Base-by-base conservation (phyloP, 1,284 basidiomycete species). In the Ceratobasidium theobromae region DNA sequence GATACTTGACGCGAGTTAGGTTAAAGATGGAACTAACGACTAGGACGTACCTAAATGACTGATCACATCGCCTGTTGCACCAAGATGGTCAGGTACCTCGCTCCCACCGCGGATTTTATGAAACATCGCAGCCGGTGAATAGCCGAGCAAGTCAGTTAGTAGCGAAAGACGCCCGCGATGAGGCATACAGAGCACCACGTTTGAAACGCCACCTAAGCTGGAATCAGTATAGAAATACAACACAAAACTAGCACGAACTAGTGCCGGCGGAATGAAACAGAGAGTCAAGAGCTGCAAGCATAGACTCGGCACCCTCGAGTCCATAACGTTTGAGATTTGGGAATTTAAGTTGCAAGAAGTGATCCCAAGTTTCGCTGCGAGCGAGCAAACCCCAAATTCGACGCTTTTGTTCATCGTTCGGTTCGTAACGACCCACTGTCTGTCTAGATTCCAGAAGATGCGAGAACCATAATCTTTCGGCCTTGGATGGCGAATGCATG, bases 271-370 rank as follows among this genome's bases (percentile, higher is more conserved):
- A 79, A 0, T 81, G 79, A 70, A 95, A 91, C 11, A 95, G 75
- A 0, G 84, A 80, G 71, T 93, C 90, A 1, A 95, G 79, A 0
- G 91, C 91, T 0, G 91, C 88, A 18, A 95, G 77, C 92, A 95
- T 94, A 4, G 89, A 91, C 78, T 95, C 93, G 0, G 89, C 93
- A 1, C 93, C 93, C 76, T 95, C 93, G 28, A 93, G 79, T 0
- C 90, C 69, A 33, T 70, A 70, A 5, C 69, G 69, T 49, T 70
- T 70, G 12, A 70, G 51, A 74, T 88, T 91, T 0, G 91, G 90
- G 73, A 93, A 93, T 75, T 92, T 92, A 54, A 83, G 76, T 73
- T 91, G 90, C 46, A 92, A 76, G 74, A 91, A 93, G 70, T 85
- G 84, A 73, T 95, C 93, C 67, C 95, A 84, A 49, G 86, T 85